Evolutionary conservation across 164 flowering plant genomes (phyloP).

Genomic region (Dillenia turbinata): DNA sequence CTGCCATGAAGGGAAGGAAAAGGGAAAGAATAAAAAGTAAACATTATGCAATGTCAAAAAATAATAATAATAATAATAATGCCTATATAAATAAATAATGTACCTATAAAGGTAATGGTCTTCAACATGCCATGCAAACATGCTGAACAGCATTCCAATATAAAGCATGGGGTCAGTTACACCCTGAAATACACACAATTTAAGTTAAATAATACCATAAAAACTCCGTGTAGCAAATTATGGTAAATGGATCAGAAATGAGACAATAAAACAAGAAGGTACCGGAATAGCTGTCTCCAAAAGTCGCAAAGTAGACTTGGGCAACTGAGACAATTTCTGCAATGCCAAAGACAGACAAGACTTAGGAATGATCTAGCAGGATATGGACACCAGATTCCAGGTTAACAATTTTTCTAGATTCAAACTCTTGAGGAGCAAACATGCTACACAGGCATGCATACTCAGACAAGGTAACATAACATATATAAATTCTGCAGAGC

Average conservation of each 20-base stretch:
- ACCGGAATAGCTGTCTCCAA: slow-evolving; percentile 82
- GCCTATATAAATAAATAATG: neutral
- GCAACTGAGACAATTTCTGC: slow-evolving; percentile 75
- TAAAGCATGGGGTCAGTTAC: slow-evolving; percentile 99
- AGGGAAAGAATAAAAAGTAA: neutral
- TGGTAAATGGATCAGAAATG: neutral
- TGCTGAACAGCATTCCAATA: slow-evolving; percentile 97
- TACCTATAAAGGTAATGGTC: slow-evolving; percentile 98
- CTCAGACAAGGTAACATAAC: too few relatives aligned
- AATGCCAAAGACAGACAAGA: slow-evolving; percentile 16
- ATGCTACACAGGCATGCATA: too few relatives aligned
- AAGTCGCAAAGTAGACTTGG: slow-evolving; percentile 79
- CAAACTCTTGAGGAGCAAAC: too few relatives aligned
- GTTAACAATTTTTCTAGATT: too few relatives aligned
- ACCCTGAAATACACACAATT: slow-evolving; percentile 57
- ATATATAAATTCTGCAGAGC: too few relatives aligned
- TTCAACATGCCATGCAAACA: slow-evolving; percentile 99
- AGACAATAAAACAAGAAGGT: slow-evolving; percentile 10
- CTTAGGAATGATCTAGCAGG: neutral
- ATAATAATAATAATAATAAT: neutral
- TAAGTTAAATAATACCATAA: slow-evolving; percentile 5
- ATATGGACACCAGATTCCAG: neutral
- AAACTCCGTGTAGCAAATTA: neutral
- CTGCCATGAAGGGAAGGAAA: slow-evolving; percentile 34
- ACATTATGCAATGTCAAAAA: too few relatives aligned